Evolutionary conservation across 176 grass and related monocot species (phyloP), one percentile per base, ranked within the genome.

Genomic region (Oryza brachyantha): DNA sequence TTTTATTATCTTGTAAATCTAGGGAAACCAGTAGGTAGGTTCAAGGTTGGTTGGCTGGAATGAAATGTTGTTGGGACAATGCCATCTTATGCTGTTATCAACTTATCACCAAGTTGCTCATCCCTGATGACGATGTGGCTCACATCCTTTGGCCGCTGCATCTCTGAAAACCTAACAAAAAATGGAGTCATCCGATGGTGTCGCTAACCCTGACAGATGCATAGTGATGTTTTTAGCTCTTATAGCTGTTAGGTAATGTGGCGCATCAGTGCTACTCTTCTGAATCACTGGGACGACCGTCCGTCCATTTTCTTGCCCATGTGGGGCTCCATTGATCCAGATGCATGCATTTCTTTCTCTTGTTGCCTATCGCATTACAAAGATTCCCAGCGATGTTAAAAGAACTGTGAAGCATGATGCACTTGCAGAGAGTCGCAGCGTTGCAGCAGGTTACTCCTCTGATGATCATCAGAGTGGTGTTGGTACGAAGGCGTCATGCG

Each of bases 1-100:
- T 39, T 39, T 37, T 37, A 52, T 76, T 12, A 57, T 76, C 71
- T 11, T 89, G 82, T 84, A 72, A 80, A 81, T 72, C 82, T 72
- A 66, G 64, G 71, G 71, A 64, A 71, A 6, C 42, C 42, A 37
- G 13, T 40, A 69, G 67, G 31, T n/a, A n/a, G n/a, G n/a, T n/a
- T n/a, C n/a, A n/a, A n/a, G n/a, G 35, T n/a, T n/a, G n/a, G n/a
- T 70, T 80, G 28, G 70, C 13, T 13, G 55, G 35, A 29, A 63
- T 35, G 70, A 55, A 10, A 57, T 84, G 31, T 32, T 32, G 63
- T n/a, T 64, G 70, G 27, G 58, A 58, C 64, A 79, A 74, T 64
- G 32, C 17, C 61, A 7, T 35, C 3, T 13, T 45, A 29, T 8
- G 19, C 32, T 27, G 36, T 14, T 1, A 31, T 66, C 74, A 67